phyloP scores from a whole-genome alignment of 352 stramenopile genomes.

The Stephanocyclus meneghinianus region DNA sequence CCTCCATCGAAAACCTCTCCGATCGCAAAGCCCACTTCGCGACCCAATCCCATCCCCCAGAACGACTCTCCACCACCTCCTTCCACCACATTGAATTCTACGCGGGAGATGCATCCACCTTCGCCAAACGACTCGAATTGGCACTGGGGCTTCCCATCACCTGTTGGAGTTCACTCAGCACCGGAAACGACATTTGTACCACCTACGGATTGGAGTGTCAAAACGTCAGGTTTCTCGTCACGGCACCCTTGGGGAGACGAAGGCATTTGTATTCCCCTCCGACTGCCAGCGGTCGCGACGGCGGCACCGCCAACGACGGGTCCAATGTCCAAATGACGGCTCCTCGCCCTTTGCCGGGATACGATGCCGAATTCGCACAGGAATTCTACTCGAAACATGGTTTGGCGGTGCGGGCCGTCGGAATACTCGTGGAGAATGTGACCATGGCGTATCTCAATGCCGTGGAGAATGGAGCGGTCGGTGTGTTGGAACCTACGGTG shows the following conservation, averaged over 20 bases:
- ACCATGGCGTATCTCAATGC: slow-evolving; percentile 39
- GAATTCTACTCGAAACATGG: slow-evolving; percentile 60
- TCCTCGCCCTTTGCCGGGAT: slow-evolving; percentile 48
- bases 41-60: slow-evolving; percentile 7
- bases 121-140: slow-evolving; percentile 48
- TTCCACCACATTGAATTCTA: slow-evolving; percentile 77
- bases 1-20: not conserved
- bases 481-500: slow-evolving; percentile 54
- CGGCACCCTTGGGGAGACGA: slow-evolving; percentile 34
- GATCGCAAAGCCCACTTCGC: not conserved
- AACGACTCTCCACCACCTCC: slow-evolving; percentile 49
- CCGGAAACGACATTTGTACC: slow-evolving; percentile 60
- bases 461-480: slow-evolving; percentile 45
- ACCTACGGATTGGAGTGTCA: slow-evolving; percentile 60
- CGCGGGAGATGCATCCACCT: slow-evolving; percentile 51
- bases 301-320: not conserved
- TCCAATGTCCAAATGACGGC: slow-evolving; percentile 43
- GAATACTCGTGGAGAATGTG: slow-evolving; percentile 47
- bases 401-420: slow-evolving; percentile 57
- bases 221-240: slow-evolving; percentile 41
- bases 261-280: not conserved
- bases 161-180: slow-evolving; percentile 45
- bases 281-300: not conserved
- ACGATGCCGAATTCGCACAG: slow-evolving; percentile 34
- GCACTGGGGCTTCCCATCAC: slow-evolving; percentile 60